Evolutionary conservation across 805 yeast genomes (phyloP), one percentile per base, ranked within the genome.

Genomic region (Starmerella davenportii): DNA sequence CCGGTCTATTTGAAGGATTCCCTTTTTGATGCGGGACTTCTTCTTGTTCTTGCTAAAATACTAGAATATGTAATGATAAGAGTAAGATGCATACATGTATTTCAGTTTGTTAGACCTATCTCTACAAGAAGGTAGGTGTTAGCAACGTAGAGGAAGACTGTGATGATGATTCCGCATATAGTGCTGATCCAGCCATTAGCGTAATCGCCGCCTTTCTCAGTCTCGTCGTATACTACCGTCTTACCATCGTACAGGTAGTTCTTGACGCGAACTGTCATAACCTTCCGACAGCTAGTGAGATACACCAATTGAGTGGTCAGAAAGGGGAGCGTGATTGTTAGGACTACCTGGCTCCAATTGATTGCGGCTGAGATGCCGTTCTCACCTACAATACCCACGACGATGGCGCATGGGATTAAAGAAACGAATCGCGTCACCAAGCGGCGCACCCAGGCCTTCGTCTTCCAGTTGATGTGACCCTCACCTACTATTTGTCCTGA

Each of bases 401-500:
- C 76, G 14, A 68, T 65, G 36, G 85, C 57, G 54, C 93, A 79
- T 9, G 95, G 95, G 14, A 80, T 55, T 25, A 85, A 76, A 1
- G 93, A 74, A 32, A 85, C 75, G 5, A 70, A 59, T 52, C 95
- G 68, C 0, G 95, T 85, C 9, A 74, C 64, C 8, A 85, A 53
- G 46, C 95, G 65, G 53, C 95, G 68, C 36, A 76, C 51, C 79
- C 93, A 76, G 3, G 95, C 95, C 43, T 65, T 67, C 31, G 80
- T 47, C 2, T 69, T 72, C 94, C 95, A 84, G 38, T 74, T 69
- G 30, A 85, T 62, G 51, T 80, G 87, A 1, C 95, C 95, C 55
- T 85, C 95, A 48, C 82, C 71, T 2, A 85, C 94, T 49, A 85
- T 74, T 57, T 85, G 93, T 8, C 95, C 95, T 0, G 93, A 81